These are phyloP conservation scores for Ettlia oleoabundans DNA, from an alignment of 139 green algal species.

Conservation along the genomic window DNA sequence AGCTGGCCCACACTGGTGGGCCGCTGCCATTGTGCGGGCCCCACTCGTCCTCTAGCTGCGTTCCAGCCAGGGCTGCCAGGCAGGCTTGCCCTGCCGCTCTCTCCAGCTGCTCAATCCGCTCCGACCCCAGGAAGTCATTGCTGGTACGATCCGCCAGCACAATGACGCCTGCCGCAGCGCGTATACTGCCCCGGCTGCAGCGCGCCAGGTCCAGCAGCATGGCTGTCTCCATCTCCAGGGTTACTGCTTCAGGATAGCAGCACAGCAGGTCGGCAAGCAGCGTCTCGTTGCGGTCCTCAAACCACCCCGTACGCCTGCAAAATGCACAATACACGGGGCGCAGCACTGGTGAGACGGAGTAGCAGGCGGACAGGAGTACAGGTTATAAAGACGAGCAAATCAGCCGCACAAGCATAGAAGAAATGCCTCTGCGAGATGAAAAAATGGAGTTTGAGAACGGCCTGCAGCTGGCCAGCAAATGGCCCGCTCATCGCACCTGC, in stretches of 20 bases:
- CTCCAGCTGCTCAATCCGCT: slow-evolving; percentile 55
- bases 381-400: too few relatives aligned
- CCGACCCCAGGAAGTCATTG: slow-evolving; percentile 66
- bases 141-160: slow-evolving; percentile 70
- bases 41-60: slow-evolving; percentile 37
- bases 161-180: slow-evolving; percentile 65
- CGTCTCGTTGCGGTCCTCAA: slow-evolving; percentile 69
- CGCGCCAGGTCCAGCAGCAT: slow-evolving; percentile 77
- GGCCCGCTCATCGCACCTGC: too few relatives aligned
- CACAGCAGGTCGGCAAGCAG: slow-evolving; percentile 57
- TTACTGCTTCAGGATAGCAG: slow-evolving; percentile 49
- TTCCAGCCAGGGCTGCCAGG: slow-evolving; percentile 50
- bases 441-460: too few relatives aligned
- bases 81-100: slow-evolving; percentile 54
- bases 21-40: not conserved
- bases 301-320: slow-evolving; percentile 34
- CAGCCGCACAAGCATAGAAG: too few relatives aligned
- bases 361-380: too few relatives aligned
- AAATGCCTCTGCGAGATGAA: too few relatives aligned
- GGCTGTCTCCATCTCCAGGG: slow-evolving; percentile 88
- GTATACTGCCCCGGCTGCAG: slow-evolving; percentile 60
- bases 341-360: too few relatives aligned
- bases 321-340: too few relatives aligned
- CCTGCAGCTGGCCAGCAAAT: too few relatives aligned
- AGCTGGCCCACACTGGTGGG: not conserved